These are phyloP conservation scores for Chlamydomonas reinhardtii DNA, from an alignment of 163 green algal species.

Conservation along the genomic window DNA sequence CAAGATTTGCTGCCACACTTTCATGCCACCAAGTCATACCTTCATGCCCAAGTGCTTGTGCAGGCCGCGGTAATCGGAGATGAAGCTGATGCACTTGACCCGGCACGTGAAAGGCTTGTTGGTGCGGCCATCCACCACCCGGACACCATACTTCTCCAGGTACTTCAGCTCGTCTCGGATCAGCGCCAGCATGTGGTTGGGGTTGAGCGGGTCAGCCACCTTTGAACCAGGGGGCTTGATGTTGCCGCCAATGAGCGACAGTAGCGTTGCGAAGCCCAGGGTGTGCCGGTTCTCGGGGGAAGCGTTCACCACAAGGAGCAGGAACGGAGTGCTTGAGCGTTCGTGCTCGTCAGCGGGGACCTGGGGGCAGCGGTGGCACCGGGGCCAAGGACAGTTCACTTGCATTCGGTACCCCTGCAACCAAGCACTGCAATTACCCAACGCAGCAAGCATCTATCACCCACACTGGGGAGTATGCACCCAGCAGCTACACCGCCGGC, in stretches of 20 bases:
- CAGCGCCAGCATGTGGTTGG: background rate
- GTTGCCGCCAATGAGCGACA: conserved; percentile 17
- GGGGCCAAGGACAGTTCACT: background rate
- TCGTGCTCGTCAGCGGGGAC: conserved; percentile 4
- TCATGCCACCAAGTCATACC: too few species aligned
- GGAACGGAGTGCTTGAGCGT: background rate
- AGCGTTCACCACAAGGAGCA: background rate
- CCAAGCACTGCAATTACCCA: background rate
- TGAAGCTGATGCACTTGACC: background rate
- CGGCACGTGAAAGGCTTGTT: background rate
- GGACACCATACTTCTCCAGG: background rate
- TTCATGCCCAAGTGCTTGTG: conserved; percentile 17
- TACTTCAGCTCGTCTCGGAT: conserved; percentile 2
- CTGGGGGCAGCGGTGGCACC: background rate
- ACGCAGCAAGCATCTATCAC: too few species aligned
- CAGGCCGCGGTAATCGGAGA: conserved; percentile 5
- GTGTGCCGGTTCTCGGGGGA: background rate
- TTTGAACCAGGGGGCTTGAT: background rate
- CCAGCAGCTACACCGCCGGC: too few species aligned
- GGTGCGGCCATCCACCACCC: background rate
- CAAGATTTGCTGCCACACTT: too few species aligned
- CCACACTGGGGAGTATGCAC: too few species aligned
- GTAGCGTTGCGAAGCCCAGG: background rate
- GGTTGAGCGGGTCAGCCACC: background rate
- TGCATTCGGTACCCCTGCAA: background rate